Evolutionary conservation across 495 filamentous ascomycete species (phyloP).

Genomic region (Opeltia flavorubescens): DNA sequence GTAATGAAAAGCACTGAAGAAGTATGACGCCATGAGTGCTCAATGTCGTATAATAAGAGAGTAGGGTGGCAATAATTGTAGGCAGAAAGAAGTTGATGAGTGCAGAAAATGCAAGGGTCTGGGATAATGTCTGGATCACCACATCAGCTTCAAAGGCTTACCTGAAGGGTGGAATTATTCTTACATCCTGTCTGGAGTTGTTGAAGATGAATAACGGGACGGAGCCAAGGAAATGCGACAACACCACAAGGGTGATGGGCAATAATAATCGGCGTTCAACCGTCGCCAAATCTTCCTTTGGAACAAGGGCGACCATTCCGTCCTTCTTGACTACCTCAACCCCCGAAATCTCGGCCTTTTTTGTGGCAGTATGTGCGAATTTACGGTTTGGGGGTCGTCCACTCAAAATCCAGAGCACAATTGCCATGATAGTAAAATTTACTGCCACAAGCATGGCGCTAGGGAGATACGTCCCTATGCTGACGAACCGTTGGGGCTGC

Average conservation of each 20-base stretch:
- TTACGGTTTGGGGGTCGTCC: constrained; percentile 32
- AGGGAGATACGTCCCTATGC: constrained; percentile 93
- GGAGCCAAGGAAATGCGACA: constrained; percentile 62
- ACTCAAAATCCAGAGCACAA: constrained; percentile 80
- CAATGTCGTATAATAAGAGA: constrained; percentile 34
- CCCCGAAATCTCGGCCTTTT: constrained; percentile 14
- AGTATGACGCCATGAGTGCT: constrained; percentile 57
- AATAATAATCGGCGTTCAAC: constrained; percentile 63
- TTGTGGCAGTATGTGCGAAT: constrained; percentile 16
- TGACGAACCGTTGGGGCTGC: constrained; percentile 81
- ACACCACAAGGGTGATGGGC: constrained; percentile 57
- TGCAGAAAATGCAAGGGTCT: constrained; percentile 42
- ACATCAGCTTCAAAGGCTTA: not conserved
- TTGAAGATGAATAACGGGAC: constrained; percentile 83
- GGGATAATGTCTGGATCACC: not conserved
- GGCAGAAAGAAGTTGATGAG: constrained; percentile 46
- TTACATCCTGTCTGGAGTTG: constrained; percentile 49
- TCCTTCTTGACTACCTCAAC: constrained; percentile 20
- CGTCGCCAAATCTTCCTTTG: constrained; percentile 16
- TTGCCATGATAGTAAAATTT: constrained; percentile 91
- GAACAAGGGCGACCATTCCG: constrained; percentile 21
- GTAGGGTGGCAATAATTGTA: constrained; percentile 34
- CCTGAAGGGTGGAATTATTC: constrained; percentile 15
- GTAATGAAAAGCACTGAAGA: constrained; percentile 80
- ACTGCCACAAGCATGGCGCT: constrained; percentile 91